Evolutionary conservation across 2,329 filamentous ascomycete genomes (phyloP).

Genomic region (Botrytis fabae): DNA sequence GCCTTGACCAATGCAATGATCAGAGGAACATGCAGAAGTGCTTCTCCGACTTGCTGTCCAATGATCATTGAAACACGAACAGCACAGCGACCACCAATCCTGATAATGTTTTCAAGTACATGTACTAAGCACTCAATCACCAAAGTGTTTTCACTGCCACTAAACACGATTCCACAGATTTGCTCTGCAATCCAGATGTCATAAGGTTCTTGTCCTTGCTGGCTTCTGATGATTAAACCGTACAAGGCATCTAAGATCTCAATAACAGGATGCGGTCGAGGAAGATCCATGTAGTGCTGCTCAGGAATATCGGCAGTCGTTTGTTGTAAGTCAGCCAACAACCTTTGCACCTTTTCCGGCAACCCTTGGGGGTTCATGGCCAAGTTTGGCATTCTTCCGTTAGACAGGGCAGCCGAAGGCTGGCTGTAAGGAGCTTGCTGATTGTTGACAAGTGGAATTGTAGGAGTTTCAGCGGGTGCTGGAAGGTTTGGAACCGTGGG

Average conservation of each 20-base stretch:
- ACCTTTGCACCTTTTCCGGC: slow-evolving; percentile 57
- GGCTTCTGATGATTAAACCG: slow-evolving; percentile 62
- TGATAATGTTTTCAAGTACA: slow-evolving; percentile 59
- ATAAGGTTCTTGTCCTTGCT: slow-evolving; percentile 61
- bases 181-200: slow-evolving; percentile 60
- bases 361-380: slow-evolving; percentile 53
- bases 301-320: slow-evolving; percentile 55
- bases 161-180: slow-evolving; percentile 58
- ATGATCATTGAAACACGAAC: slow-evolving; percentile 58
- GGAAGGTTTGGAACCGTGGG: slow-evolving; percentile 56
- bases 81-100: slow-evolving; percentile 55
- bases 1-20: slow-evolving; percentile 58
- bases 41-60: slow-evolving; percentile 55
- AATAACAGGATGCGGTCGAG: slow-evolving; percentile 58
- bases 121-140: slow-evolving; percentile 63
- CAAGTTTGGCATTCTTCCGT: slow-evolving; percentile 51
- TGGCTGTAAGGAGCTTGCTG: slow-evolving; percentile 59
- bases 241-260: slow-evolving; percentile 63
- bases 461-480: slow-evolving; percentile 60
- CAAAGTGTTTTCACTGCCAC: slow-evolving; percentile 51
- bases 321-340: slow-evolving; percentile 58
- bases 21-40: slow-evolving; percentile 58
- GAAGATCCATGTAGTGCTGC: slow-evolving; percentile 61
- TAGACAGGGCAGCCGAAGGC: slow-evolving; percentile 50
- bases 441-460: slow-evolving; percentile 49